Evolutionary conservation across 2,329 filamentous ascomycete genomes (phyloP), one percentile per base, ranked within the genome.

Genomic region (Arachnopeziza araneosa): DNA sequence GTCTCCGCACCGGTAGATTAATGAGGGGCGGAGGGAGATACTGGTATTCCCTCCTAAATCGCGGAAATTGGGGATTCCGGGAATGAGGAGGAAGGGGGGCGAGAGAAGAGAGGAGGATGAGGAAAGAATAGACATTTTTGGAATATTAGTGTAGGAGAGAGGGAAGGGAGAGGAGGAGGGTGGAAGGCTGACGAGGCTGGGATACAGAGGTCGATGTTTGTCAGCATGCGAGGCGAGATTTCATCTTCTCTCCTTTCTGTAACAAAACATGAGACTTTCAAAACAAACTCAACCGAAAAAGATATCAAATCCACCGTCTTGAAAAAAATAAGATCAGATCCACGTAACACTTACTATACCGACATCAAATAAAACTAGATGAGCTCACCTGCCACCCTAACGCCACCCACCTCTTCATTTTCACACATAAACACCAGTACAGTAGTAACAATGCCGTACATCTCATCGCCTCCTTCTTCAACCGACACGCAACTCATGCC

Each of bases 1-100:
- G 65, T 91, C 87, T 1, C 86, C 89, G 54, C 85, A 85, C 59
- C 90, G 86, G 74, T 84, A 93, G 60, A 89, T 75, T 30, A 85
- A 68, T 32, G 79, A 78, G 23, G 75, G 75, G 24, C 81, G 79
- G 62, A 89, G 71, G 56, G 72, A 75, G 69, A 72, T 75, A 56
- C 58, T 67, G 10, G 79, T 75, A 64, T 86, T 84, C 52, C 84
- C 84, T 63, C 86, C 86, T 24, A 88, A 75, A 70, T 89, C 86
- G 58, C 88, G 81, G 70, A 91, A 86, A 74, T 91, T 91, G 63
- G 77, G 78, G 44, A 90, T 78, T 22, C 86, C 86, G 1, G 79
- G 74, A 36, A 88, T 75, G 57, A 70, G 59, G 60, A 79, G 67
- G 67, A 84, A 84, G 10, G 36, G 30, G 36, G 36, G 36, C 17